A percentile compares a stretch with the other conserved stretches of the same genome.
Evolutionary conservation across 2,329 filamentous ascomycete genomes (phyloP).

Genomic region (Periglandula ipomoeae): DNA sequence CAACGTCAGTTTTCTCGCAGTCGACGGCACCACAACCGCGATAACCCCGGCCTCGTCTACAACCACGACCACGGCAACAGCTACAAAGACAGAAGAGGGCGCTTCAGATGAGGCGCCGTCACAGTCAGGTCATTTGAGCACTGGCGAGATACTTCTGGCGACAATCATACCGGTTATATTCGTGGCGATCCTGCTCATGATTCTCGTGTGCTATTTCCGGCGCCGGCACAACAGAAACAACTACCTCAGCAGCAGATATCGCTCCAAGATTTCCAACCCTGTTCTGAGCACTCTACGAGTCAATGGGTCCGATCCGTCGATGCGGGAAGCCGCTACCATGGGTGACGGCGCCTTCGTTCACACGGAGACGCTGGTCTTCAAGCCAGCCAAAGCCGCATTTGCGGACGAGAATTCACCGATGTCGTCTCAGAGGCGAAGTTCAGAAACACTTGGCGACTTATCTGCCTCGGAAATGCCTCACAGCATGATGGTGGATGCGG

Average conservation of each 20-base stretch:
- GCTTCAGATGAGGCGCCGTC: conserved; percentile 9
- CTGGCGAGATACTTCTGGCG: conserved; percentile 30
- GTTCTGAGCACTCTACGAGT: conserved; percentile 19
- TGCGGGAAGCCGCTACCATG: conserved; percentile 15
- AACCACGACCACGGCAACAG: conserved; percentile 15
- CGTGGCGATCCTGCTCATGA: conserved; percentile 22
- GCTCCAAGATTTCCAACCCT: conserved; percentile 24
- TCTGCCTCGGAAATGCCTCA: conserved; percentile 16
- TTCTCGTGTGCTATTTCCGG: conserved; percentile 25
- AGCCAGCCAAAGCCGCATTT: conserved; percentile 13
- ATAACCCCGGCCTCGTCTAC: conserved; percentile 14
- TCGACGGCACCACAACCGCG: conserved; percentile 16
- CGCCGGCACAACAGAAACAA: conserved; percentile 20
- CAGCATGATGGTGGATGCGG: conserved; percentile 16
- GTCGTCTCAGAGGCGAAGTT: conserved; percentile 15
- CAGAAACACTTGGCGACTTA: conserved; percentile 17
- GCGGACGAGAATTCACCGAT: conserved; percentile 17
- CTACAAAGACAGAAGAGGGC: conserved; percentile 14
- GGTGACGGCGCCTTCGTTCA: conserved; percentile 2
- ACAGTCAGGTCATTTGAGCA: conserved; percentile 17
- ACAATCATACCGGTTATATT: conserved; percentile 34
- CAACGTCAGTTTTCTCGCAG: conserved; percentile 24
- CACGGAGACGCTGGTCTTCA: conserved; percentile 11
- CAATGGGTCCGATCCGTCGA: conserved; percentile 17
- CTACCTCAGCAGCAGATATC: conserved; percentile 21